Conservation (phyloP, 805 yeast genomes). For the Ogataea neopini region DNA sequence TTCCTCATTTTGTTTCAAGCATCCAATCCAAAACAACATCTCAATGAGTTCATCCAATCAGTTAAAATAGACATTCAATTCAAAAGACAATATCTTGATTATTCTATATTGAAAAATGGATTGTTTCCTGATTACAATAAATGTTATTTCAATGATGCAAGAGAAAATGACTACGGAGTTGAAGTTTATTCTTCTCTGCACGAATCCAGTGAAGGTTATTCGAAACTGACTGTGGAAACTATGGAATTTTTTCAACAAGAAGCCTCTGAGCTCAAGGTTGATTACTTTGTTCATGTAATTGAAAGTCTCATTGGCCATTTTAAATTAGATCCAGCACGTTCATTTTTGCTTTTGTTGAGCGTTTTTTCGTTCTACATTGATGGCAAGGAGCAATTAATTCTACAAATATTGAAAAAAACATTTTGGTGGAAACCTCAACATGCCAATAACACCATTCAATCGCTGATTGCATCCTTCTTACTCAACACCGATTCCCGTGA, state of each 20-base stretch:
- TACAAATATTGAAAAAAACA: slow-evolving; percentile 52
- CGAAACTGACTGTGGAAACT: slow-evolving; percentile 58
- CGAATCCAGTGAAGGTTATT: slow-evolving; percentile 79
- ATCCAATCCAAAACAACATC: slow-evolving; percentile 23
- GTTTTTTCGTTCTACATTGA: slow-evolving; percentile 48
- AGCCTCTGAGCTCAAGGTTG: slow-evolving; percentile 44
- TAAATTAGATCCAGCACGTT: slow-evolving; percentile 69
- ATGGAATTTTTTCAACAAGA: slow-evolving; percentile 42
- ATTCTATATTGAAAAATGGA: slow-evolving; percentile 27
- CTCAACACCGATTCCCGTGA: slow-evolving; percentile 44
- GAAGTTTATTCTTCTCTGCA: slow-evolving; percentile 57
- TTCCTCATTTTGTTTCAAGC: slow-evolving; percentile 31
- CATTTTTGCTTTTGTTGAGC: slow-evolving; percentile 62
- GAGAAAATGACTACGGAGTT: slow-evolving; percentile 31
- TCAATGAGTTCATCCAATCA: slow-evolving; percentile 25
- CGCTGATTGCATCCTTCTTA: slow-evolving; percentile 25
- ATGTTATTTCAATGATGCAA: slow-evolving; percentile 33
- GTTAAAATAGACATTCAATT: slow-evolving; percentile 29
- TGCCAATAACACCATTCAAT: slow-evolving; percentile 22
- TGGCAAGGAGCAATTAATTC: slow-evolving; percentile 45
- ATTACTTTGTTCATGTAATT: slow-evolving; percentile 47
- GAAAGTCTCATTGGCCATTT: slow-evolving; percentile 71
- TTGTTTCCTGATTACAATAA: slow-evolving; percentile 33
- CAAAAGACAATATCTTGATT: slow-evolving; percentile 32
- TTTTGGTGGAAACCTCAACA: slow-evolving; percentile 56